Conservation (phyloP, 2,329 filamentous ascomycete genomes). For the Trichoderma aggressivum region DNA sequence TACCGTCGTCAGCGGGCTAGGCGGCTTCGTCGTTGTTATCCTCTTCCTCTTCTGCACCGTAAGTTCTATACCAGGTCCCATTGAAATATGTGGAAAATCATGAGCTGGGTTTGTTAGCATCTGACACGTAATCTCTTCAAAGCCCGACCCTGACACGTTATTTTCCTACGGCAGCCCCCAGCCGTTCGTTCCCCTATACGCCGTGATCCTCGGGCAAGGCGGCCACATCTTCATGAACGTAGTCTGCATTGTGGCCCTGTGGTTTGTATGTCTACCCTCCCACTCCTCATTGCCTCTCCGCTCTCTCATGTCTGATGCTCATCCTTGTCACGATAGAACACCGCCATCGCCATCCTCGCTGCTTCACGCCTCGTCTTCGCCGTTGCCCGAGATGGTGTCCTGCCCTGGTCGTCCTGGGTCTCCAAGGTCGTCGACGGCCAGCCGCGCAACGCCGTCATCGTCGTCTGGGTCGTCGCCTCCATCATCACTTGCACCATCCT, state of each 20-base stretch:
- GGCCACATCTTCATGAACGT: slow-evolving; percentile 61
- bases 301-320: neutral
- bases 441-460: slow-evolving; percentile 57
- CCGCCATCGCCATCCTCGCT: slow-evolving; percentile 56
- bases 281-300: neutral
- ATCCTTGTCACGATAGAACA: slow-evolving; percentile 41
- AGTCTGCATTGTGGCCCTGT: slow-evolving; percentile 49
- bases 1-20: slow-evolving; percentile 53
- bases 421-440: slow-evolving; percentile 53
- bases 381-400: slow-evolving; percentile 58
- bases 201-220: slow-evolving; percentile 51
- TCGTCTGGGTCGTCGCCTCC: slow-evolving; percentile 53
- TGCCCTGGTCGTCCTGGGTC: slow-evolving; percentile 58
- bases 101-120: neutral
- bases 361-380: slow-evolving; percentile 61
- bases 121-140: neutral
- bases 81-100: neutral
- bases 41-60: slow-evolving; percentile 58
- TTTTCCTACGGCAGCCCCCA: slow-evolving; percentile 54
- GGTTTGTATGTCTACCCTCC: slow-evolving; percentile 42
- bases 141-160: slow-evolving; percentile 51
- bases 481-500: slow-evolving; percentile 58
- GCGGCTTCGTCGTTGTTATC: slow-evolving; percentile 54
- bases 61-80: slow-evolving; percentile 22
- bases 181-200: slow-evolving; percentile 58